phyloP scores from a whole-genome alignment of 306 rosid species.

The Glycine soja region DNA sequence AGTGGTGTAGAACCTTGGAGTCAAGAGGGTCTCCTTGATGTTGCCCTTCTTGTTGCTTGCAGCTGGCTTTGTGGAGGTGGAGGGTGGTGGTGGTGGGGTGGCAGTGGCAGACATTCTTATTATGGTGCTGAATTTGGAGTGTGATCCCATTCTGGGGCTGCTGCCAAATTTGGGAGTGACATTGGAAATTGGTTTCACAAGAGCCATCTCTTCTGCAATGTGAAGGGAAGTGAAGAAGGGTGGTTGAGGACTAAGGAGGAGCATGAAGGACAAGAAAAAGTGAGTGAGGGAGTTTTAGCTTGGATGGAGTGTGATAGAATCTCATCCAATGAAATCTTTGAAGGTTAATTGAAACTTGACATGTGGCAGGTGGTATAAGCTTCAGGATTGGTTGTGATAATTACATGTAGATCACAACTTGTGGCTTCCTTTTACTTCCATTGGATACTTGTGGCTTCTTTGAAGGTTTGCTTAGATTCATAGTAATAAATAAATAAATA shows the following conservation, averaged over 20 bases:
- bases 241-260: background rate
- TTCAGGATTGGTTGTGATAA: conserved; percentile 54
- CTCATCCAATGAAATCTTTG: conserved; percentile 77
- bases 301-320: conserved; percentile 49
- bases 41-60: conserved; percentile 55
- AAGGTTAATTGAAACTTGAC: conserved; percentile 54
- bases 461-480: too few relatives aligned
- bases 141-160: conserved; percentile 49
- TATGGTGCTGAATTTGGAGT: conserved; percentile 51
- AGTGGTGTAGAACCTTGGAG: conserved; percentile 96
- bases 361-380: conserved; percentile 55
- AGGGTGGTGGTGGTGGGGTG: conserved; percentile 37
- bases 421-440: conserved; percentile 40
- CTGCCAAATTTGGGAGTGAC: conserved; percentile 54
- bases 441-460: background rate
- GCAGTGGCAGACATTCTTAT: conserved; percentile 69
- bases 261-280: background rate
- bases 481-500: too few relatives aligned
- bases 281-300: background rate
- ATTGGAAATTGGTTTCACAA: conserved; percentile 81
- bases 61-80: conserved; percentile 55
- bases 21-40: conserved; percentile 87
- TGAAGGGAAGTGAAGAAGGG: background rate
- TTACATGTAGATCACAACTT: conserved; percentile 52
- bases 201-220: conserved; percentile 90